Percentiles rank a stretch among this genome's conserved stretches.
phyloP scores from a whole-genome alignment of 2,329 filamentous ascomycete species.

The Fusarium miscanthi region DNA sequence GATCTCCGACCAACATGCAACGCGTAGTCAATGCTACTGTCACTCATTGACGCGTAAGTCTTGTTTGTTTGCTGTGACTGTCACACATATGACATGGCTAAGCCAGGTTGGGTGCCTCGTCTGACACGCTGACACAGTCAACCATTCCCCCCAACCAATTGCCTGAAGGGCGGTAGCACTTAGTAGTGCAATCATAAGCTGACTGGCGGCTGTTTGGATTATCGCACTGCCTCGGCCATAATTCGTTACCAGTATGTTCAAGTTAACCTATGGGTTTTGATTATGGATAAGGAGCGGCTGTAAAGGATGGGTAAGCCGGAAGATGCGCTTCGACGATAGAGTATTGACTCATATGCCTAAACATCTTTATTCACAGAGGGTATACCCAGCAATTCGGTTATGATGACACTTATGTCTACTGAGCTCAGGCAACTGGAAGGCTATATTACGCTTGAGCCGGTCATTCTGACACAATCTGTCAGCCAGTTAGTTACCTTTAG shows the following conservation, averaged over 20 bases:
- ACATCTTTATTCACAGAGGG: too few species aligned
- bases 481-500: not conserved
- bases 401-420: not conserved
- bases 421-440: accelerated
- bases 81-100: not conserved
- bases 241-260: too few species aligned
- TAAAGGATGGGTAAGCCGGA: not conserved
- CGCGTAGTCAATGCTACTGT: not conserved
- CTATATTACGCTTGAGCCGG: not conserved
- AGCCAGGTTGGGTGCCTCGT: not conserved
- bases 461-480: not conserved
- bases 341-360: not conserved
- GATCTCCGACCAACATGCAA: not conserved
- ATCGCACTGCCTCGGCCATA: not conserved
- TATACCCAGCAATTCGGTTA: not conserved
- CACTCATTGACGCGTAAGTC: not conserved
- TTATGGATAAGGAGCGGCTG: not conserved
- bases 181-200: conserved; percentile 3
- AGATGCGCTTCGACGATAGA: not conserved
- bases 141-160: not conserved
- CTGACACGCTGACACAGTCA: not conserved
- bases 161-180: not conserved
- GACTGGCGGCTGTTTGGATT: not conserved
- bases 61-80: not conserved
- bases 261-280: too few species aligned